phyloP scores from a whole-genome alignment of 257 asterid genomes.

The Primulina tabacum region DNA sequence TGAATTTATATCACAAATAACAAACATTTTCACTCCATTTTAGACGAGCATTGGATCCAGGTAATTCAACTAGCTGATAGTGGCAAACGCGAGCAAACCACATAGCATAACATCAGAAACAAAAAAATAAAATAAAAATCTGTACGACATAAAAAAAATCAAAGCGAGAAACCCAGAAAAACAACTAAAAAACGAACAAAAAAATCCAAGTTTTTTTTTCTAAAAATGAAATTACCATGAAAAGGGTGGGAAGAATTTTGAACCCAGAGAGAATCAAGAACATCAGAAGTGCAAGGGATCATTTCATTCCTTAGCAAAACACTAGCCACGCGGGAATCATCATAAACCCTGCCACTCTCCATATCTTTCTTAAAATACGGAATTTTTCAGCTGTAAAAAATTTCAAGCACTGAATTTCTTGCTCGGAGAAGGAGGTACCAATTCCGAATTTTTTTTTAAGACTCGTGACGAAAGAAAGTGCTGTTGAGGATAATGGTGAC shows the following conservation, averaged over 20 bases:
- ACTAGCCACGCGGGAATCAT: conserved; percentile 21
- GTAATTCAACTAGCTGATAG: no score
- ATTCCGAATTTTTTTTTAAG: background rate
- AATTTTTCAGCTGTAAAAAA: background rate
- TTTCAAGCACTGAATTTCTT: background rate
- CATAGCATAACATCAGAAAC: no score
- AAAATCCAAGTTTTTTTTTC: background rate
- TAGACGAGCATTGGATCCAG: no score
- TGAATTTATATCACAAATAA: no score
- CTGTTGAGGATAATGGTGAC: background rate
- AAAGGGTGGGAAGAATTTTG: conserved; percentile 57
- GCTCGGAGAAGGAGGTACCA: background rate
- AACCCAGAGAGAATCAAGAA: conserved; percentile 72
- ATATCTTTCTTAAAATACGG: no score
- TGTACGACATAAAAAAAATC: no score
- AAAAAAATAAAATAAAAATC: no score
- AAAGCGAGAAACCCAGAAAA: background rate
- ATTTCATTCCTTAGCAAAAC: conserved; percentile 49
- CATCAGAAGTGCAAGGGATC: conserved; percentile 42
- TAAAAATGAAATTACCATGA: conserved; percentile 42
- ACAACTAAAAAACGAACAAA: no score
- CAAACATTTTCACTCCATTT: no score
- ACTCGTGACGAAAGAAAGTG: background rate
- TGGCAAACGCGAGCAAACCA: no score
- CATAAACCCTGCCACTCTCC: conserved; percentile 8